A percentile compares a stretch with the other conserved stretches of the same genome.
Evolutionary conservation across 306 rosid genomes (phyloP).

Genomic region (Cyamopsis tetragonoloba): DNA sequence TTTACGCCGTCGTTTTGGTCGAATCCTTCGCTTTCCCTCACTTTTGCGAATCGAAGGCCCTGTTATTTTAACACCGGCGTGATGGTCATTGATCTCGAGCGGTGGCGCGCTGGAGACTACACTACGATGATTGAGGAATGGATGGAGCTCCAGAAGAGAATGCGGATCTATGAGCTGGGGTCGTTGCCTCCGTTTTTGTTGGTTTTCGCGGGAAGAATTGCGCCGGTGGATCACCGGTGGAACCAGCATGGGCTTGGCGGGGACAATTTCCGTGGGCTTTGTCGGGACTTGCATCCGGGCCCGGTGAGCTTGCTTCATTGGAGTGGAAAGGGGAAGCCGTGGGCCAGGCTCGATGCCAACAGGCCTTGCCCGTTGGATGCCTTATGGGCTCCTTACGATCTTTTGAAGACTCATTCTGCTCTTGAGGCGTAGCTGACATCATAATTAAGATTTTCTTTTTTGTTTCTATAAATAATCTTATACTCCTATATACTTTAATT

Average conservation of each 20-base stretch:
- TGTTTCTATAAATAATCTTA: not conserved
- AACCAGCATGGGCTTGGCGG: slow-evolving; percentile 98
- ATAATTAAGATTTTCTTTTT: not conserved
- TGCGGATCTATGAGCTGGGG: slow-evolving; percentile 92
- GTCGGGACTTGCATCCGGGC: slow-evolving; percentile 74
- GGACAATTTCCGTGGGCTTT: slow-evolving; percentile 70
- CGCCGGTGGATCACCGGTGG: slow-evolving; percentile 80
- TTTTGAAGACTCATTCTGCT: slow-evolving; percentile 45
- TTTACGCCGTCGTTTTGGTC: slow-evolving; percentile 87
- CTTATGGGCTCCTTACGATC: slow-evolving; percentile 88
- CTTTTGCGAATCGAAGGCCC: slow-evolving; percentile 55
- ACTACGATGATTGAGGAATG: slow-evolving; percentile 70
- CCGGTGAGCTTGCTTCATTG: slow-evolving; percentile 88
- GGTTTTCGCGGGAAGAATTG: slow-evolving; percentile 76
- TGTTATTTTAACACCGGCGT: slow-evolving; percentile 97
- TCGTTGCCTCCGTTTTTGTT: slow-evolving; percentile 81
- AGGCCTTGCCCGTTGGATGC: slow-evolving; percentile 85
- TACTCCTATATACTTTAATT: not conserved
- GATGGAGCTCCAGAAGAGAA: slow-evolving; percentile 94
- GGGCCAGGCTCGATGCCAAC: slow-evolving; percentile 75
- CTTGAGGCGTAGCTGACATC: slow-evolving; percentile 39
- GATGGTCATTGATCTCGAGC: slow-evolving; percentile 75
- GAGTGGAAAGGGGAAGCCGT: slow-evolving; percentile 97
- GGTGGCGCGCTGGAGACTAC: slow-evolving; percentile 74
- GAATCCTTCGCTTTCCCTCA: slow-evolving; percentile 57